Percentiles rank a stretch among this genome's conserved stretches.
phyloP scores from a whole-genome alignment of 192 early-diverging fungal species.

The Gryganskiella cystojenkinii region DNA sequence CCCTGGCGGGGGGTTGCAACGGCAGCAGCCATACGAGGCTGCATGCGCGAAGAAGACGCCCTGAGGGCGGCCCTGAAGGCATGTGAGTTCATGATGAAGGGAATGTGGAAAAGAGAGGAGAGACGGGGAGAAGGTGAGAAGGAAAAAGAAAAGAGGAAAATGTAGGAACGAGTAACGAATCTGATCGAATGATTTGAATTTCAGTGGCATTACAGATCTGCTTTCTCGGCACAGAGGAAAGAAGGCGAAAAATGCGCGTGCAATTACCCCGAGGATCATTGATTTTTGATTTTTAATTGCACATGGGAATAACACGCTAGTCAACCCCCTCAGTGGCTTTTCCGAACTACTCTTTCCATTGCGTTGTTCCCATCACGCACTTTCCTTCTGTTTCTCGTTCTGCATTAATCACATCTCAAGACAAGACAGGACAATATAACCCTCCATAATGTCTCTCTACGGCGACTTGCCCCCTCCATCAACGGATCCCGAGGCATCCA shows the following conservation, averaged over 20 bases:
- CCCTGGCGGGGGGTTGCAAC: constrained; percentile 16
- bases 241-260: neutral
- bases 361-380: neutral
- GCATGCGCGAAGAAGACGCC: constrained; percentile 16
- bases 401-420: no score
- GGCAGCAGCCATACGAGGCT: neutral
- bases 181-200: neutral
- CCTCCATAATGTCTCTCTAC: constrained; percentile 48
- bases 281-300: no score
- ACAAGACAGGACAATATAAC: neutral
- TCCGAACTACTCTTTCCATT: neutral
- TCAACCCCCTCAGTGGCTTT: neutral
- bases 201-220: no score
- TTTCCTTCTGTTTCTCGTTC: no score
- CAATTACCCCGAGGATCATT: neutral
- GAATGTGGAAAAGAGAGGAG: neutral
- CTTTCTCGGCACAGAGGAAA: no score
- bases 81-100: constrained; percentile 24
- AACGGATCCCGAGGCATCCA: constrained; percentile 11
- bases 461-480: constrained; percentile 57
- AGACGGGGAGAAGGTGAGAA: constrained; percentile 4
- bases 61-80: constrained; percentile 44
- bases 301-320: neutral
- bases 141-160: constrained; percentile 5
- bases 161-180: neutral